Evolutionary conservation across 2,329 filamentous ascomycete genomes (phyloP).

Genomic region (Rutstroemia sp.): DNA sequence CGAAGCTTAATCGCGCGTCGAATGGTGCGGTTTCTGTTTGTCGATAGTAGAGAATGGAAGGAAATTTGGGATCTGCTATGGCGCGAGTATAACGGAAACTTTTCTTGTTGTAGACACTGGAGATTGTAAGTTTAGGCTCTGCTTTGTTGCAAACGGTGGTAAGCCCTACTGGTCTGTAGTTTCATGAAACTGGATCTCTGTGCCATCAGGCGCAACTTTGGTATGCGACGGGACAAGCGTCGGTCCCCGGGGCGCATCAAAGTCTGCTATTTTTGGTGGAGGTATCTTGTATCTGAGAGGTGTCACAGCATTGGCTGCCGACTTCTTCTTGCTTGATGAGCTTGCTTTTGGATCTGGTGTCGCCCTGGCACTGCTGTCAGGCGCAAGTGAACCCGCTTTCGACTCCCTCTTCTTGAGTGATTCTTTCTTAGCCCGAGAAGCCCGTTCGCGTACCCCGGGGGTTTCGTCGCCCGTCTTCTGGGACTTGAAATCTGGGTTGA

Average conservation of each 20-base stretch:
- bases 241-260: constrained; percentile 50
- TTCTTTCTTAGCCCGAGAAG: constrained; percentile 54
- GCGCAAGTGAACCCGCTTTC: constrained; percentile 38
- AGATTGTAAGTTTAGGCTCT: constrained; percentile 10
- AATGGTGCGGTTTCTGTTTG: constrained; percentile 82
- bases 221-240: constrained; percentile 50
- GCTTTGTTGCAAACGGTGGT: not conserved
- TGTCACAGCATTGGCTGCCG: constrained; percentile 34
- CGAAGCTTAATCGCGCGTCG: constrained; percentile 79
- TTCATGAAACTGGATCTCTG: constrained; percentile 51
- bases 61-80: constrained; percentile 81
- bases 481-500: constrained; percentile 58
- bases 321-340: constrained; percentile 31
- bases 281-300: constrained; percentile 55
- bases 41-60: constrained; percentile 81
- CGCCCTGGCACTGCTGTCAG: constrained; percentile 43
- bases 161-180: constrained; percentile 55
- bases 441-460: constrained; percentile 23
- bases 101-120: constrained; percentile 55
- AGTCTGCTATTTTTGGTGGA: constrained; percentile 55
- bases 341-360: constrained; percentile 48
- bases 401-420: constrained; percentile 61
- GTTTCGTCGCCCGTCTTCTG: constrained; percentile 31
- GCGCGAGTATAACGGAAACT: constrained; percentile 85
- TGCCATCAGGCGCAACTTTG: constrained; percentile 41